Evolutionary conservation across 306 rosid genomes (phyloP), one percentile per base, ranked within the genome.

Genomic region (Dryas alaskensis): DNA sequence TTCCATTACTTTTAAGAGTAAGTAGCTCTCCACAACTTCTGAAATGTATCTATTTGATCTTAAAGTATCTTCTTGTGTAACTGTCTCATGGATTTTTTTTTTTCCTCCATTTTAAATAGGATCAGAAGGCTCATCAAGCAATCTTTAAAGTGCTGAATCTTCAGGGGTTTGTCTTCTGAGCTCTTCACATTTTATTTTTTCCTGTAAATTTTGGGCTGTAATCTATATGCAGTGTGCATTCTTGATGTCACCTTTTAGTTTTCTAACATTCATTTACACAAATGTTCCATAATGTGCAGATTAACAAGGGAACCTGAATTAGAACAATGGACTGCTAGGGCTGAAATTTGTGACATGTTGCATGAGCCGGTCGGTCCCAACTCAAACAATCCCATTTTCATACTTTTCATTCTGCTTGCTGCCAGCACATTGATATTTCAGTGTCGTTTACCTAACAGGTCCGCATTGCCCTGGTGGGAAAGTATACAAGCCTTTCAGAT

Each of bases 401-500:
- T 2, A 55, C 45, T 67, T 67, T 48, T 73, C 55, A 37, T 46
- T 67, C 44, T 57, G 10, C 45, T 67, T 61, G 65, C 59, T 72
- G 60, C 42, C 63, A 40, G 70, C 37, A 50, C 59, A 25, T 40
- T 72, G 37, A 73, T 8, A 6, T 40, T 13, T 51, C 10, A 7
- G 67, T 74, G 46, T 75, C 39, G 6, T 75, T 60, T 61, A 7
- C 44, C 54, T 62, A 46, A 57, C 90, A 94, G 99, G 97, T 94
- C 67, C 88, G 87, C 72, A 92, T 94, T 84, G 96, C 96, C 52
- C 88, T 94, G 89, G 97, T 94, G 52, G 99, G 99, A 79, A 94
- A 94, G 76, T 94, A 94, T 76, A 92, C 99, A 10, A 93, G 89
- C 54, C 95, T 94, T 65, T 78, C 90, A 25, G 99, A 94, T 90